Conservation (phyloP, 176 grass and related monocot species). For the Paspalum vaginatum region DNA sequence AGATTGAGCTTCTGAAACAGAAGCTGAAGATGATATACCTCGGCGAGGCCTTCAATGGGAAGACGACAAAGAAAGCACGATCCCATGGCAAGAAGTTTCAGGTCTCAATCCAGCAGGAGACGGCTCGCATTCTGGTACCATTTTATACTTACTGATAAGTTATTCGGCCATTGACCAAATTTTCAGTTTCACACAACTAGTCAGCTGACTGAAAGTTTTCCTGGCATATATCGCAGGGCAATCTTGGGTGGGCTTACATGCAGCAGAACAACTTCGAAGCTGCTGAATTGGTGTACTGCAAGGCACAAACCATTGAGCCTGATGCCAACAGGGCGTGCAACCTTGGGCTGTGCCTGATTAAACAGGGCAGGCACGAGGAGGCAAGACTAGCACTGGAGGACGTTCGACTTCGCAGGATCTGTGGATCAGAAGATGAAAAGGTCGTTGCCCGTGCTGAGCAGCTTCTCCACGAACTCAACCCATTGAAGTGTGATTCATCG, state of each 20-base stretch:
- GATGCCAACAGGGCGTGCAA: constrained; percentile 91
- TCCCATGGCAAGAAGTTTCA: constrained; percentile 99
- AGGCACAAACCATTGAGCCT: constrained; percentile 76
- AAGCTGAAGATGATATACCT: constrained; percentile 86
- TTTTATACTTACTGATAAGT: neutral
- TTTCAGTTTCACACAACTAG: constrained; percentile 16
- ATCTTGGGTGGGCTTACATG: constrained; percentile 98
- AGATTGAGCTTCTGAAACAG: constrained; percentile 88
- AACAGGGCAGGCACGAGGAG: constrained; percentile 58
- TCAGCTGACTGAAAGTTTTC: constrained; percentile 4
- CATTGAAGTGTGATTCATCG: neutral
- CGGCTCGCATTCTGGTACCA: constrained; percentile 72
- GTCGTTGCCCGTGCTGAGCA: constrained; percentile 58
- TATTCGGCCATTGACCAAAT: neutral
- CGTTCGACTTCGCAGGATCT: constrained; percentile 47
- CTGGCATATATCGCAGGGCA: constrained; percentile 51
- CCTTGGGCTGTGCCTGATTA: constrained; percentile 76
- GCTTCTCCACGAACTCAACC: constrained; percentile 56
- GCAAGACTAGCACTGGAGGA: constrained; percentile 50
- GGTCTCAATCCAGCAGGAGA: constrained; percentile 91
- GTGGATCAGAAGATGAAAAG: constrained; percentile 55
- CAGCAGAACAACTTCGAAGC: constrained; percentile 76
- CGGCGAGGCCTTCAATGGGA: constrained; percentile 90
- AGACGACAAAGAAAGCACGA: constrained; percentile 79
- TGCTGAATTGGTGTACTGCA: constrained; percentile 73